Evolutionary conservation across 176 grass and related monocot species (phyloP).

Genomic region (Triticum aestivum): IWGSC_CS_RefSeq_v2.1 NC_057801.1:643310064-643310563

Average conservation of each 20-base stretch:
- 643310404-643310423: constrained; percentile 91
- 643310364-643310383: constrained; percentile 97
- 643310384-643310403: constrained; percentile 93
- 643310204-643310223: constrained; percentile 25
- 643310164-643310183: constrained; percentile 10
- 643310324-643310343: constrained; percentile 91
- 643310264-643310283: neutral
- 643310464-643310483: neutral
- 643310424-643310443: constrained; percentile 70
- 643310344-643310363: constrained; percentile 89
- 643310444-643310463: constrained; percentile 9
- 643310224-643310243: constrained; percentile 30
- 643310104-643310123: constrained; percentile 32
- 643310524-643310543: constrained; percentile 1
- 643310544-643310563: constrained; percentile 28
- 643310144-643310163: neutral
- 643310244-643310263: constrained; percentile 32
- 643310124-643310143: constrained; percentile 7
- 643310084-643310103: constrained; percentile 8
- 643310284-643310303: neutral
- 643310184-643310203: constrained; percentile 1
- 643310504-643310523: constrained; percentile 16
- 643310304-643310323: constrained; percentile 57
- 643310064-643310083: constrained; percentile 26
- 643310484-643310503: neutral